Conservation (phyloP, 1,284 basidiomycete genomes). For the Puccinia horiana region DNA sequence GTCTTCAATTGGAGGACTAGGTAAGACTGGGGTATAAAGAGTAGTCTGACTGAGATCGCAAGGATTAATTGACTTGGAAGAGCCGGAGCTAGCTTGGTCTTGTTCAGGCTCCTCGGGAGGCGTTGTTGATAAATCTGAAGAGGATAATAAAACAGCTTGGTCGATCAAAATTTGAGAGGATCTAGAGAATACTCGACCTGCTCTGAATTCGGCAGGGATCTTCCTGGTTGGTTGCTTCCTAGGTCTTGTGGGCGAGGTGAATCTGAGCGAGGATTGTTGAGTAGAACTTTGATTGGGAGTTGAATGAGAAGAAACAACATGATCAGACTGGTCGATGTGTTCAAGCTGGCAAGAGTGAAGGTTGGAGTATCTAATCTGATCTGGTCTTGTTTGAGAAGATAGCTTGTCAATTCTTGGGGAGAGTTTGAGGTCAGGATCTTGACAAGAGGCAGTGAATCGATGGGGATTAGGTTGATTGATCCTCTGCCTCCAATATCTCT, state of each 20-base stretch:
- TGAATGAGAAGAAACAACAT: not conserved
- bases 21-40: not conserved
- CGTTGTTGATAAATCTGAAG: not conserved
- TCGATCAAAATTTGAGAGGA: not conserved
- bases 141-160: not conserved
- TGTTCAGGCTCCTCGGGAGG: not conserved
- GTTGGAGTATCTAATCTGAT: not conserved
- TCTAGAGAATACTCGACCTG: not conserved
- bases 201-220: slow-evolving; percentile 7
- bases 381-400: not conserved
- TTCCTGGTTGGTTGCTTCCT: not conserved
- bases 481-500: slow-evolving; percentile 4
- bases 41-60: not conserved
- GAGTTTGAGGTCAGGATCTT: not conserved
- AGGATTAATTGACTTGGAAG: not conserved
- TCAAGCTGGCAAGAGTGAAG: not conserved
- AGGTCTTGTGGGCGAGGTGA: not conserved
- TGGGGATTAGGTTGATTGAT: not conserved
- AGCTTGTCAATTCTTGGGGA: not conserved
- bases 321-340: not conserved
- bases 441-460: not conserved
- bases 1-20: not conserved
- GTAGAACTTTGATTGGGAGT: not conserved
- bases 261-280: not conserved
- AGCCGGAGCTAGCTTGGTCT: not conserved